Base-by-base conservation (phyloP, 208 protist species). In the Trypanosoma grayi region DNA sequence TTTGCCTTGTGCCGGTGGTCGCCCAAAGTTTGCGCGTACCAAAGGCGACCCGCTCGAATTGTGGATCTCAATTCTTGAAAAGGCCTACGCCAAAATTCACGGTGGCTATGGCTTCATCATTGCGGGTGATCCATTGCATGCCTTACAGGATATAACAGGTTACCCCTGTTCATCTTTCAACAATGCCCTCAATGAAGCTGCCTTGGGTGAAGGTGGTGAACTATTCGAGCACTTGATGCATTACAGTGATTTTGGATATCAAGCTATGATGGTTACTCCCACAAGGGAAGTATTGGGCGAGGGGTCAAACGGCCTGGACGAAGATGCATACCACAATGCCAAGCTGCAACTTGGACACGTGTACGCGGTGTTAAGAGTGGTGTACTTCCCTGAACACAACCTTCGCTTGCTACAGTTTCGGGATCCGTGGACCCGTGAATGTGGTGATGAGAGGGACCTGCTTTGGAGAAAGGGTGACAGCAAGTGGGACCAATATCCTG, bases 11-110 rank as follows among this genome's bases (percentile, higher is more conserved):
- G 66, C 69, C 4, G 76, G 74, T 47, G 77, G 75, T n/a, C 60
- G 63, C 28, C 79, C 81, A 6, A 86, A 79, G 50, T 94, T 85
- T 61, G 82, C 77, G 11, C 74, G 76, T 46, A 70, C 64, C 37
- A 81, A 80, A 40, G 64, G 59, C 9, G 85, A 96, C 45, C 76
- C 81, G 22, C 44, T 69, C 22, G 84, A 95, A 71, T 45, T 95
- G 39, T 97, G 92, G 90, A 63, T 85, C 9, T 57, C 72, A 25
- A 61, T 97, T 18, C 47, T 93, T 10, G 67, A 97, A 58, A 97
- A 97, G 75, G 92, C 89, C 9, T 97, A 95, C 61, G 87, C 90
- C 13, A 97, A 96, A 69, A 25, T 87, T 37, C 79, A 89, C 55
- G 87, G 87, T 30, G 72, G 76, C 27, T 96, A 94, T 66, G 78